These are phyloP conservation scores for Plicaturopsis crispa DNA, from an alignment of 768 basidiomycete genomes.

Conservation along the genomic window DNA sequence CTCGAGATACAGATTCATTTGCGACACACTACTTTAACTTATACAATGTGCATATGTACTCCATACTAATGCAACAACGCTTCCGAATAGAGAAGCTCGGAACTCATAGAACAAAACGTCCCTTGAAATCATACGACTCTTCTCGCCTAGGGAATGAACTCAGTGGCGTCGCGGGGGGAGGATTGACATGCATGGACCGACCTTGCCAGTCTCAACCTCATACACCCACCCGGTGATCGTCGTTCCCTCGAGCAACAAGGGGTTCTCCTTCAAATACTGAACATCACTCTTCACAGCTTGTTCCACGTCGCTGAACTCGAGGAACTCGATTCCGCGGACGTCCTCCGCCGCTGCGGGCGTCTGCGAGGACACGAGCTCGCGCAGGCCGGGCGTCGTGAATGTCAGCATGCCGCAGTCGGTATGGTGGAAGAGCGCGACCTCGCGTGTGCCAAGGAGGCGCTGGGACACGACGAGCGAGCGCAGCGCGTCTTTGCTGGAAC, in stretches of 20 bases:
- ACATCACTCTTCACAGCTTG: constrained; percentile 52
- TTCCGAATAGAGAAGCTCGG: too few relatives aligned
- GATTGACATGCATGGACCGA: too few relatives aligned
- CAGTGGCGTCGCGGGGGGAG: too few relatives aligned
- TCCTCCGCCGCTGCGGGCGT: constrained; percentile 22
- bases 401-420: constrained; percentile 69
- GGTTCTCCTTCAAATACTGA: constrained; percentile 44
- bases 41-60: too few relatives aligned
- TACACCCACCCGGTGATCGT: constrained; percentile 62
- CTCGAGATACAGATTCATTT: too few relatives aligned
- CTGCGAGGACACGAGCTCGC: constrained; percentile 38
- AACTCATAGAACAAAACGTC: too few relatives aligned
- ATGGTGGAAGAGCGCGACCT: constrained; percentile 65
- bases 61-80: too few relatives aligned
- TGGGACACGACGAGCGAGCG: constrained; percentile 67
- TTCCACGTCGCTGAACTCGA: constrained; percentile 46
- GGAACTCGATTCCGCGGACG: constrained; percentile 44
- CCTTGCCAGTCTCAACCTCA: constrained; percentile 56
- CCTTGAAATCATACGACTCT: too few relatives aligned
- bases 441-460: constrained; percentile 60
- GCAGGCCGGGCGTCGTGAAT: constrained; percentile 45
- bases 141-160: constrained; percentile 6
- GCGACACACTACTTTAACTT: too few relatives aligned
- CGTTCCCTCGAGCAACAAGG: constrained; percentile 46
- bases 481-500: constrained; percentile 49